Conservation (phyloP, 1,284 basidiomycete species). For the Porogramme epimiltina region DNA sequence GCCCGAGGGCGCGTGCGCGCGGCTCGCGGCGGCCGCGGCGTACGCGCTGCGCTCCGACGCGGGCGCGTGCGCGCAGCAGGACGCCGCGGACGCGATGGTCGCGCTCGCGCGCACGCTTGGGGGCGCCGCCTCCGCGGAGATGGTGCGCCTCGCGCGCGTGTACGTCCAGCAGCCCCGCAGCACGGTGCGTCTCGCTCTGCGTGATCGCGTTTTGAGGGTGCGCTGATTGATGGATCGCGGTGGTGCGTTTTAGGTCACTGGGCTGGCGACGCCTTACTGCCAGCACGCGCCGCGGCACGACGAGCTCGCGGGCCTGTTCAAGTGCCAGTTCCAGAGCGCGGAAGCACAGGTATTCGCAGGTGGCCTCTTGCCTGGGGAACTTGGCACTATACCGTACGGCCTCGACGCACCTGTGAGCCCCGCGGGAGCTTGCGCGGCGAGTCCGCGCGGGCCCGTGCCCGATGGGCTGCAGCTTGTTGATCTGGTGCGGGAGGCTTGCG, state of each 20-base stretch:
- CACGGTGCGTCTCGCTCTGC: conserved; percentile 28
- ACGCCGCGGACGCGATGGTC: conserved; percentile 59
- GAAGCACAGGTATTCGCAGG: conserved; percentile 35
- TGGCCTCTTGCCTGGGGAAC: conserved; percentile 25
- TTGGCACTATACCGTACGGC: conserved; percentile 42
- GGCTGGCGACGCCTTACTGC: conserved; percentile 40
- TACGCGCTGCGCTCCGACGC: conserved; percentile 48
- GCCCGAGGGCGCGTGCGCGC: too few relatives aligned
- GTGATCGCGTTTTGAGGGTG: too few relatives aligned
- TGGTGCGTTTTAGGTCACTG: conserved; percentile 27
- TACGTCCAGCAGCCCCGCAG: conserved; percentile 61
- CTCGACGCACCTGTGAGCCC: conserved; percentile 33
- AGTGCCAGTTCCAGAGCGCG: conserved; percentile 41
- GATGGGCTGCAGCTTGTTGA: conserved; percentile 53
- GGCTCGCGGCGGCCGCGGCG: too few relatives aligned
- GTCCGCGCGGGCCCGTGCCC: conserved; percentile 39
- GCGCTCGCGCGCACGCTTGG: conserved; percentile 56
- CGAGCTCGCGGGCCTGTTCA: conserved; percentile 44
- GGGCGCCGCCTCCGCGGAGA: conserved; percentile 48
- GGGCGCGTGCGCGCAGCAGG: conserved; percentile 58
- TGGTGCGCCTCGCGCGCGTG: conserved; percentile 58
- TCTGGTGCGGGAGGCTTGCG: too few relatives aligned
- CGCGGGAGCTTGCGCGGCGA: conserved; percentile 42
- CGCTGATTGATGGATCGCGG: too few relatives aligned
- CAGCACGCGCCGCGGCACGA: conserved; percentile 38